Evolutionary conservation across 257 asterid genomes (phyloP).

Genomic region (Anisodus acutangulus): DNA sequence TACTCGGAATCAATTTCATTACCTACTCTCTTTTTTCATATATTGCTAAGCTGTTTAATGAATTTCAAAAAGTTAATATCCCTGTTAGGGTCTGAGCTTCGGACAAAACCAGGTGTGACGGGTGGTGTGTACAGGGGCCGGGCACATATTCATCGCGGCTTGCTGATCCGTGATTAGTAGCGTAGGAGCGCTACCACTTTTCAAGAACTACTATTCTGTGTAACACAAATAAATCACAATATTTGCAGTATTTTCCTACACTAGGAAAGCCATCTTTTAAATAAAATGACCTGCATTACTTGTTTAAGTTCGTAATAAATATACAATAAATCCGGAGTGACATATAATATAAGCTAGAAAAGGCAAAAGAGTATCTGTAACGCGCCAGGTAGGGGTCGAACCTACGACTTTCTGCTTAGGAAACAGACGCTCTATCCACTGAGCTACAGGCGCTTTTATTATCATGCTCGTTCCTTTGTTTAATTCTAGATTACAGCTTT

Average conservation of each 20-base stretch:
- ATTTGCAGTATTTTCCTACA: neutral
- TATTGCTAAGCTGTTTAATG: neutral
- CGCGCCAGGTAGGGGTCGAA: slow-evolving; percentile 99
- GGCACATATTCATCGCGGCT: too few species aligned
- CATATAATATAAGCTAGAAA: neutral
- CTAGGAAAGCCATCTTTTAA: neutral
- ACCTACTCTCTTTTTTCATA: neutral
- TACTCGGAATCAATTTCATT: neutral
- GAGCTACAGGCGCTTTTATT: slow-evolving; percentile 83
- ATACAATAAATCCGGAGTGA: too few species aligned
- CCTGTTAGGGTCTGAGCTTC: neutral
- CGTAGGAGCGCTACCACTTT: neutral
- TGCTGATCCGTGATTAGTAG: too few species aligned
- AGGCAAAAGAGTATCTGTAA: fast-evolving
- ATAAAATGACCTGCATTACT: too few species aligned
- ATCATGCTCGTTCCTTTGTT: fast-evolving
- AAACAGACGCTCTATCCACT: slow-evolving; percentile 99
- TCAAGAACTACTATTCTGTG: neutral
- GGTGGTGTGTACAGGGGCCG: too few species aligned
- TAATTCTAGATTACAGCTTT: neutral
- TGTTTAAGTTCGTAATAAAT: too few species aligned
- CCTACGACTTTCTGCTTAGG: slow-evolving; percentile 99
- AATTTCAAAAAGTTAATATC: neutral
- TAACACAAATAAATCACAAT: neutral
- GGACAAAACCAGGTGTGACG: too few species aligned